Percentiles rank a stretch among this genome's conserved stretches.
These are phyloP conservation scores for Nicotiana paniculata DNA, from an alignment of 257 asterid genomes.

Conservation along the genomic window DNA sequence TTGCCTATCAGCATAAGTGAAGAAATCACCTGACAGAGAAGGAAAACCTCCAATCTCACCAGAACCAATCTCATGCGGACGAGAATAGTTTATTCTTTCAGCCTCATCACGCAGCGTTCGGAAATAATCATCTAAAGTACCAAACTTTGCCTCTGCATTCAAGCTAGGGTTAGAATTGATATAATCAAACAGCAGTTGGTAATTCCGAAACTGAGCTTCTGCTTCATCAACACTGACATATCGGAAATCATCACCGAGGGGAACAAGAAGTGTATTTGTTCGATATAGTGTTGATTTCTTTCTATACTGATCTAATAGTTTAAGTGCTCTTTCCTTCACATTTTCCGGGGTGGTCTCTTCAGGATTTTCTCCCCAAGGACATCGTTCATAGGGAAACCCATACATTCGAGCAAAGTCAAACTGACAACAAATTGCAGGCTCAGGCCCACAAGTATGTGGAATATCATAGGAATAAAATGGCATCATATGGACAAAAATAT, in stretches of 20 bases:
- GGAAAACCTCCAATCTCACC: slow-evolving; percentile 88
- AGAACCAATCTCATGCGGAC: slow-evolving; percentile 70
- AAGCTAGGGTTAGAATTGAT: slow-evolving; percentile 81
- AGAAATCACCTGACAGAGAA: slow-evolving; percentile 89
- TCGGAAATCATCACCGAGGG: slow-evolving; percentile 98
- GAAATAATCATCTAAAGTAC: slow-evolving; percentile 90
- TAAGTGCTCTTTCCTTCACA: slow-evolving; percentile 83
- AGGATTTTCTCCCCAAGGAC: slow-evolving; percentile 94
- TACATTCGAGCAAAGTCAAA: slow-evolving; percentile 95
- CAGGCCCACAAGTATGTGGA: slow-evolving; percentile 99
- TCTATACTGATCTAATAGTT: slow-evolving; percentile 77
- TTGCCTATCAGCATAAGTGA: slow-evolving; percentile 89
- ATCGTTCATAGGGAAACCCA: slow-evolving; percentile 78
- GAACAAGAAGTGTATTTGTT: slow-evolving; percentile 92
- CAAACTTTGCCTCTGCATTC: slow-evolving; percentile 91
- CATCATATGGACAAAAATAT: slow-evolving; percentile 99
- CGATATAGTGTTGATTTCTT: slow-evolving; percentile 92
- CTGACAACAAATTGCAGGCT: slow-evolving; percentile 98
- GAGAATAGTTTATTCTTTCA: slow-evolving; percentile 73
- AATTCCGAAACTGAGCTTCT: slow-evolving; percentile 95
- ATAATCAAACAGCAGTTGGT: slow-evolving; percentile 81
- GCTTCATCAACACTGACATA: slow-evolving; percentile 94
- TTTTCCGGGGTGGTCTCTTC: slow-evolving; percentile 85
- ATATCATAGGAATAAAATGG: slow-evolving; percentile 95
- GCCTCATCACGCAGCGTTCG: slow-evolving; percentile 74